These are phyloP conservation scores for Penicillium soppii DNA, from an alignment of 495 filamentous ascomycete genomes.

Conservation along the genomic window DNA sequence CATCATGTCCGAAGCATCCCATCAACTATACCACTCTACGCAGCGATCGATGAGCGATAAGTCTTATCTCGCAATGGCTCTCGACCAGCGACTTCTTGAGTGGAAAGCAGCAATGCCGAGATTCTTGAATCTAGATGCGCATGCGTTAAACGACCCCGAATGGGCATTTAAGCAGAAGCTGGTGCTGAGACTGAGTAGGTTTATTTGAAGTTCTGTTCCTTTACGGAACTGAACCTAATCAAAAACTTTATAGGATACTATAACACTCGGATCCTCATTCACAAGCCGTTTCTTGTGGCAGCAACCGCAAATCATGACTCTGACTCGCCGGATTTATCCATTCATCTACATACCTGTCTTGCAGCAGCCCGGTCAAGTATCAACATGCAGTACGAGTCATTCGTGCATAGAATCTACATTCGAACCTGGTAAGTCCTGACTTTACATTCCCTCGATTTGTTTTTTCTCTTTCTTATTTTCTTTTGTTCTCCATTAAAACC, in stretches of 20 bases:
- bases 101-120: conserved; percentile 22
- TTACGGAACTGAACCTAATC: too few relatives aligned
- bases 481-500: too few relatives aligned
- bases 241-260: conserved; percentile 29
- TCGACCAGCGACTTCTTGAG: conserved; percentile 15
- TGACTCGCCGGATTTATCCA: conserved; percentile 7
- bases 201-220: too few relatives aligned
- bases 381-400: conserved; percentile 31
- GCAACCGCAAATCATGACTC: conserved; percentile 15
- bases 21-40: conserved; percentile 26
- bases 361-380: conserved; percentile 21
- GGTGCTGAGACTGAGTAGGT: conserved; percentile 22
- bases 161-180: conserved; percentile 32
- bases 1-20: conserved; percentile 29
- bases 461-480: too few relatives aligned
- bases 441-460: too few relatives aligned
- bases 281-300: conserved; percentile 24
- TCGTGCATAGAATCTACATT: conserved; percentile 29
- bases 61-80: conserved; percentile 22
- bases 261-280: conserved; percentile 26
- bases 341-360: conserved; percentile 22
- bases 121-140: conserved; percentile 17
- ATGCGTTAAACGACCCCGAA: conserved; percentile 23
- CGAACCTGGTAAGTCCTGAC: conserved; percentile 26
- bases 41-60: conserved; percentile 18